phyloP scores from a whole-genome alignment of 2,329 filamentous ascomycete genomes.

The Botryotinia convoluta region DNA sequence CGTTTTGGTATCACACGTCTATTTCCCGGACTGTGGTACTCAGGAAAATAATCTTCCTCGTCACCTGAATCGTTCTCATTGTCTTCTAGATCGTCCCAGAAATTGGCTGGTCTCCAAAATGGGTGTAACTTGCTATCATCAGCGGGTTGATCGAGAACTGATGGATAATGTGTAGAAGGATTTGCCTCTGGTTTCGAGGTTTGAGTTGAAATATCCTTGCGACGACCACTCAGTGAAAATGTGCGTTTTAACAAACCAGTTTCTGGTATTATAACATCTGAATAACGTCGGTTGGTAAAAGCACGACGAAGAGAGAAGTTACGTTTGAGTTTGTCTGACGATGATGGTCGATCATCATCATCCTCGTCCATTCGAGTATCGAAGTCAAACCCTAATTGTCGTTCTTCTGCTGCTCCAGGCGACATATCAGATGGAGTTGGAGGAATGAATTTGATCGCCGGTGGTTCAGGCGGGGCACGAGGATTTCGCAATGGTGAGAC shows the following conservation, averaged over 20 bases:
- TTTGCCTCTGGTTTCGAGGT: slow-evolving; percentile 32
- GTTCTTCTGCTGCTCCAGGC: slow-evolving; percentile 51
- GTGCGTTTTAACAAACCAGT: slow-evolving; percentile 52
- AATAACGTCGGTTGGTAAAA: slow-evolving; percentile 50
- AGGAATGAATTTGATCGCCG: slow-evolving; percentile 59
- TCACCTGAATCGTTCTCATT: slow-evolving; percentile 38
- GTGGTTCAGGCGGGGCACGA: slow-evolving; percentile 55
- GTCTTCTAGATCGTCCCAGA: slow-evolving; percentile 42
- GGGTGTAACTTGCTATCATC: slow-evolving; percentile 58
- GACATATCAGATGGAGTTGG: slow-evolving; percentile 61
- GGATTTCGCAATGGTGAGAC: slow-evolving; percentile 63
- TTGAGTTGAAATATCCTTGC: slow-evolving; percentile 32
- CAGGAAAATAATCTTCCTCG: slow-evolving; percentile 42
- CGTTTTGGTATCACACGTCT: slow-evolving; percentile 46
- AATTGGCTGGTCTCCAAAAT: slow-evolving; percentile 57
- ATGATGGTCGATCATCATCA: slow-evolving; percentile 40
- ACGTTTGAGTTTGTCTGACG: slow-evolving; percentile 44
- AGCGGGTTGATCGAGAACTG: slow-evolving; percentile 46
- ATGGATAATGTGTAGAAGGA: slow-evolving; percentile 41
- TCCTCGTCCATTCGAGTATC: slow-evolving; percentile 10
- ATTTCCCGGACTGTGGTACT: slow-evolving; percentile 41
- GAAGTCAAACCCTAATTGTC: slow-evolving; percentile 51
- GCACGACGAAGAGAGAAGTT: slow-evolving; percentile 53
- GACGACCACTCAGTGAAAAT: slow-evolving; percentile 35
- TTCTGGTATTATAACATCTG: slow-evolving; percentile 48